A percentile compares a stretch with the other conserved stretches of the same genome.
Evolutionary conservation across 1,139 yeast genomes (phyloP).

Genomic region (Kurtzmaniella quercitrusa): DNA sequence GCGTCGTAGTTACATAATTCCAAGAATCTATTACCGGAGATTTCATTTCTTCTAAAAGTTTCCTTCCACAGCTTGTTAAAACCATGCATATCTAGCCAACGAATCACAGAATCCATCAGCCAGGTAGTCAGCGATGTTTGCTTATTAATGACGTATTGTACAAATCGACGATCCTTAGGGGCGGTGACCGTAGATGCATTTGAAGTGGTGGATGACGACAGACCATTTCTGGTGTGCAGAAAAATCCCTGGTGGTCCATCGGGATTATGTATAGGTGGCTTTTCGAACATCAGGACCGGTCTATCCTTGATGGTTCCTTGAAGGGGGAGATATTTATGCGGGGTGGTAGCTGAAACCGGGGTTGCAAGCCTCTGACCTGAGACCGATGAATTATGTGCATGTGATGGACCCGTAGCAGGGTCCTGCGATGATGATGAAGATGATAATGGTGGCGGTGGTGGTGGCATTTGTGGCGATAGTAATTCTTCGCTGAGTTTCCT

Average conservation of each 20-base stretch:
- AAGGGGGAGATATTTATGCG: background rate
- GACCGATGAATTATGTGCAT: background rate
- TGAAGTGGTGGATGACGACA: slow-evolving; percentile 34
- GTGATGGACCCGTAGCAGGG: background rate
- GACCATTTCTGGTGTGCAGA: slow-evolving; percentile 32
- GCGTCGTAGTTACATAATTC: slow-evolving; percentile 65
- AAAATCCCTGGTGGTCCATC: background rate
- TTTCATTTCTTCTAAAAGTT: slow-evolving; percentile 54
- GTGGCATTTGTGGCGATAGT: background rate
- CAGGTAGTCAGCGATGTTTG: slow-evolving; percentile 39
- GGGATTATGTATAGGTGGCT: background rate
- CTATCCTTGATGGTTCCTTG: slow-evolving; percentile 3
- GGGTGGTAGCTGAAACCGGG: background rate
- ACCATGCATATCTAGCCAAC: slow-evolving; percentile 64
- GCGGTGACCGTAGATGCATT: slow-evolving; percentile 28
- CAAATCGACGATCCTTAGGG: slow-evolving; percentile 38
- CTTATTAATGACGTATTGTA: slow-evolving; percentile 42
- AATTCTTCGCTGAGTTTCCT: background rate
- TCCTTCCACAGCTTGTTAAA: slow-evolving; percentile 74
- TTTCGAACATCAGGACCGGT: background rate
- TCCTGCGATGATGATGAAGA: too few relatives aligned
- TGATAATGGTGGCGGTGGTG: too few relatives aligned
- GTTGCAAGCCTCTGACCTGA: background rate
- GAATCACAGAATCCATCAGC: slow-evolving; percentile 61
- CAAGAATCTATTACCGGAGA: slow-evolving; percentile 62